Evolutionary conservation across 805 yeast genomes (phyloP).

Genomic region (Vanderwaltozyma tropicalis): DNA sequence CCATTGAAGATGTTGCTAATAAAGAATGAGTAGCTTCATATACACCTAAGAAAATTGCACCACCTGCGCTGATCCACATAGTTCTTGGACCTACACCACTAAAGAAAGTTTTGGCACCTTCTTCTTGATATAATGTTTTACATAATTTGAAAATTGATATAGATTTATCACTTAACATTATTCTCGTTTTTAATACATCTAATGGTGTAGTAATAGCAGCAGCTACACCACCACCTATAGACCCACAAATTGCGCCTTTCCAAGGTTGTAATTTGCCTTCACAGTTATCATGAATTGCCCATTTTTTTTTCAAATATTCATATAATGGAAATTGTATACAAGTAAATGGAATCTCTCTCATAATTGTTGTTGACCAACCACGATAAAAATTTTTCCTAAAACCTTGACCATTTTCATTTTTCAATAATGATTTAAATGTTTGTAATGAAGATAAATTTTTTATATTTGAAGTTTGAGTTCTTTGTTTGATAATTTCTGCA

Average conservation of each 20-base stretch:
- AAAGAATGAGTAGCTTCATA: conserved; percentile 59
- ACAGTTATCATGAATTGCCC: conserved; percentile 37
- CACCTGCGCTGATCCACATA: conserved; percentile 96
- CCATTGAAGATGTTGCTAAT: conserved; percentile 10
- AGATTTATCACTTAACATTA: conserved; percentile 58
- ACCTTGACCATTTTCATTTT: conserved; percentile 70
- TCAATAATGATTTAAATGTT: conserved; percentile 52
- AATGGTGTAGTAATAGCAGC: conserved; percentile 76
- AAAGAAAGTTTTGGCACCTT: conserved; percentile 63
- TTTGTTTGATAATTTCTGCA: conserved; percentile 89
- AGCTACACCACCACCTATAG: conserved; percentile 72
- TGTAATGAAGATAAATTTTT: conserved; percentile 43
- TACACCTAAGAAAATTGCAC: conserved; percentile 91
- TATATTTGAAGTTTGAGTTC: conserved; percentile 66
- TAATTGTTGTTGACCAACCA: conserved; percentile 86
- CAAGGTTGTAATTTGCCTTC: conserved; percentile 37
- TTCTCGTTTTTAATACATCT: conserved; percentile 70
- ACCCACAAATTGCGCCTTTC: conserved; percentile 79
- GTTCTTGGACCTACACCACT: conserved; percentile 93
- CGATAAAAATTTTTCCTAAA: conserved; percentile 68
- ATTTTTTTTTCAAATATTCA: conserved; percentile 60
- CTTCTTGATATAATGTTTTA: conserved; percentile 47
- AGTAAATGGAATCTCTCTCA: conserved; percentile 95
- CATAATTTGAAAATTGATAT: conserved; percentile 41
- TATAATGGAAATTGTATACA: conserved; percentile 91